Evolutionary conservation across 2,329 filamentous ascomycete species (phyloP).

Genomic region (Aureobasidium zeae): DNA sequence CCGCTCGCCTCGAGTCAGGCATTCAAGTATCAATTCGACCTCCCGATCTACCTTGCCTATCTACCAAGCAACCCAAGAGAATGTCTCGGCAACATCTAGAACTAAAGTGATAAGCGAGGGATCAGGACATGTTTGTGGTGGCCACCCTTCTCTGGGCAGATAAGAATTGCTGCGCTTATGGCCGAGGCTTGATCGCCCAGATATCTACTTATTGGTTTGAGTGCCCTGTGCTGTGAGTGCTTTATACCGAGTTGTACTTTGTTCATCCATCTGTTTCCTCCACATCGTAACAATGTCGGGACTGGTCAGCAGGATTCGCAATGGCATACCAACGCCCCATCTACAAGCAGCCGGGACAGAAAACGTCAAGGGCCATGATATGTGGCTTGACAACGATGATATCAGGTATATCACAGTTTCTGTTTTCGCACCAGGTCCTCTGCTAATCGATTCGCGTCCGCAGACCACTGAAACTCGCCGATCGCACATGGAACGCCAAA

Average conservation of each 20-base stretch:
- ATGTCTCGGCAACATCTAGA: background rate
- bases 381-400: conserved; percentile 11
- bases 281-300: background rate
- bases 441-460: background rate
- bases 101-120: too few species aligned
- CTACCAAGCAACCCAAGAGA: background rate
- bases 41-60: background rate
- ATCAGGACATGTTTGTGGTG: too few species aligned
- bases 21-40: too few species aligned
- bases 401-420: background rate
- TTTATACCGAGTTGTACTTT: background rate
- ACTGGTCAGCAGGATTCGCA: background rate
- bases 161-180: background rate
- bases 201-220: background rate
- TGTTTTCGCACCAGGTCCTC: background rate
- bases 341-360: conserved; percentile 2
- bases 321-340: conserved; percentile 2
- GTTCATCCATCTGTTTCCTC: background rate
- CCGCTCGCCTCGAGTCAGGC: too few species aligned
- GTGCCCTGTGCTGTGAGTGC: background rate
- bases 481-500: conserved; percentile 1
- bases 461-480: conserved; percentile 1
- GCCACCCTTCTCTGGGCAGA: too few species aligned
- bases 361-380: background rate
- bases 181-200: background rate